phyloP scores from a whole-genome alignment of 495 filamentous ascomycete species.

The Xylaria cubensis region DNA sequence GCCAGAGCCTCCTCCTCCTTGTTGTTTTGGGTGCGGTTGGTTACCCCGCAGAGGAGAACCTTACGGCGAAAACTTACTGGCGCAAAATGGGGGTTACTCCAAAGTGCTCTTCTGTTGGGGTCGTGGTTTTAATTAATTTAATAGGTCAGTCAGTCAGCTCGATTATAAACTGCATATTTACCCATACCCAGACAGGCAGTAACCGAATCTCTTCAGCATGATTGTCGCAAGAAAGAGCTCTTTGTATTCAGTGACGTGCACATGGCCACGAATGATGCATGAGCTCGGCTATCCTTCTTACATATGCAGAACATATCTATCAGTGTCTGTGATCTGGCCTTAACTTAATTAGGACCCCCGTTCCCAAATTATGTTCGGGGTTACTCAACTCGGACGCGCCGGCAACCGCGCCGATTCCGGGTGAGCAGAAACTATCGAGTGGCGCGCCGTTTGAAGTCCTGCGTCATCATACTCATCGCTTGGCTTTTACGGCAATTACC shows the following conservation, averaged over 20 bases:
- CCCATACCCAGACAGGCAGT: not conserved
- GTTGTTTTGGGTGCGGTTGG: not conserved
- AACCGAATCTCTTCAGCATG: not conserved
- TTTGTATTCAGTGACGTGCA: not conserved
- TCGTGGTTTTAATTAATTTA: not conserved
- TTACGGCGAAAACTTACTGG: not conserved
- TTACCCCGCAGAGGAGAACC: constrained; percentile 24
- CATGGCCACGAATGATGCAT: constrained; percentile 2
- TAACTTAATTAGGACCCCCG: constrained; percentile 25
- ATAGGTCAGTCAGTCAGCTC: not conserved
- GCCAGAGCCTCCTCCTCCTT: constrained; percentile 5
- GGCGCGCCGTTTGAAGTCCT: constrained; percentile 10
- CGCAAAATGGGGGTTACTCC: constrained; percentile 1
- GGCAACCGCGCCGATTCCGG: constrained; percentile 18
- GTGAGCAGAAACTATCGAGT: not conserved
- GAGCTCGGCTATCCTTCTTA: not conserved
- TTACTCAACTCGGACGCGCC: constrained; percentile 30
- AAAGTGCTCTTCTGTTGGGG: not conserved
- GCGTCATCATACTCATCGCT: constrained; percentile 6
- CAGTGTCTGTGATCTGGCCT: not conserved
- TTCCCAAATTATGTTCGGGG: constrained; percentile 13
- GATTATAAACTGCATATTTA: not conserved
- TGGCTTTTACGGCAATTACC: constrained; percentile 2
- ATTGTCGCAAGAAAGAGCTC: not conserved
- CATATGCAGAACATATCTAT: constrained; percentile 21